These are phyloP conservation scores for Solanum lignicaule DNA, from an alignment of 257 asterid genomes.

Conservation along the genomic window DNA sequence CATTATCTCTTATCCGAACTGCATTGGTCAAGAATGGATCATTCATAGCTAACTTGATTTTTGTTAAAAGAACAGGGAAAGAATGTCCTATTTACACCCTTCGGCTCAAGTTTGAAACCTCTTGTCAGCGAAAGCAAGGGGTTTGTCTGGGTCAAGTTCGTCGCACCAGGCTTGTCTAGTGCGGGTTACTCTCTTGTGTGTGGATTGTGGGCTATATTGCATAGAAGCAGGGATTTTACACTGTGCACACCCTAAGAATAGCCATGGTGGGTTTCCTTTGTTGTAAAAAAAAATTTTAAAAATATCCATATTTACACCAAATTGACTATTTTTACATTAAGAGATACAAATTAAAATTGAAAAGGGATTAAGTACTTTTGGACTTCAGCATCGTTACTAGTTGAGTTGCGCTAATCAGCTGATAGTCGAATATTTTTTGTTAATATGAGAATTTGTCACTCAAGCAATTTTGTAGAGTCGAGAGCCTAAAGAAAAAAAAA, in stretches of 20 bases:
- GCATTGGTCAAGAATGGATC: background rate
- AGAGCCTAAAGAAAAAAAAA: background rate
- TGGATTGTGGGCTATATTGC: too few relatives aligned
- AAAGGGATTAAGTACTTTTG: background rate
- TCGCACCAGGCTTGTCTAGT: too few relatives aligned
- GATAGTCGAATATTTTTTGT: background rate
- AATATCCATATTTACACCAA: background rate
- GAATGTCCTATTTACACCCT: background rate
- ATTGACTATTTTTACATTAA: background rate
- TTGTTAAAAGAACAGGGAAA: background rate
- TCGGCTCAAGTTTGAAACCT: fast-evolving
- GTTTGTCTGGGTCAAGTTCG: too few relatives aligned
- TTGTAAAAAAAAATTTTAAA: too few relatives aligned
- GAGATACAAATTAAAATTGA: background rate
- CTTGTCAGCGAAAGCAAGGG: fast-evolving
- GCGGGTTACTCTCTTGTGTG: background rate
- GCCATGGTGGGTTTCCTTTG: fast-evolving
- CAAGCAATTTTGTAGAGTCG: fast-evolving
- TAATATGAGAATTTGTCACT: background rate
- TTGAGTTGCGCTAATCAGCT: background rate
- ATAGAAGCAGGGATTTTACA: too few relatives aligned
- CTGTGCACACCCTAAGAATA: fast-evolving
- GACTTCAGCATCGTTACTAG: background rate
- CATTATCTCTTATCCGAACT: slow-evolving; percentile 63
- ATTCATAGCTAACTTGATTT: background rate